Conservation (phyloP, 371 early-diverging fungal genomes). For the Mucor plumbeus region DNA sequence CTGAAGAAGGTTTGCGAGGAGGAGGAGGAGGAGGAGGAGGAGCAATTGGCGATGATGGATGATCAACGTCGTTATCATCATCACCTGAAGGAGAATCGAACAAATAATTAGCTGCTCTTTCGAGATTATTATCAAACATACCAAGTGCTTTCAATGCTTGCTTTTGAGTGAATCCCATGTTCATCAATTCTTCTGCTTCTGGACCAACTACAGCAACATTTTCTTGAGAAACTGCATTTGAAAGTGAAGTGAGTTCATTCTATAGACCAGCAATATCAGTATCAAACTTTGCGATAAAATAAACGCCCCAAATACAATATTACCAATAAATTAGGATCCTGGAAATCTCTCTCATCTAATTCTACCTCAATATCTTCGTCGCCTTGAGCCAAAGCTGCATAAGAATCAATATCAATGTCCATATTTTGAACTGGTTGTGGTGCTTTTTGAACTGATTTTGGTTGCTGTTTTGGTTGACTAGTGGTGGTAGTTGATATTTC, state of each 20-base stretch:
- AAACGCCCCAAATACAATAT: not conserved
- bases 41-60: not conserved
- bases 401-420: constrained; percentile 46
- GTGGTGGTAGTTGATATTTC: constrained; percentile 25
- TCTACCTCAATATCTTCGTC: constrained; percentile 47
- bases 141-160: constrained; percentile 37
- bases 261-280: constrained; percentile 1
- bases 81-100: constrained; percentile 29
- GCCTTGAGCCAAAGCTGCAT: constrained; percentile 42
- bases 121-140: constrained; percentile 36
- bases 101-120: constrained; percentile 45
- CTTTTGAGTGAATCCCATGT: constrained; percentile 40
- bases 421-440: constrained; percentile 12
- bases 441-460: constrained; percentile 14
- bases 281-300: not conserved
- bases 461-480: constrained; percentile 2
- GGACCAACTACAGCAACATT: not conserved
- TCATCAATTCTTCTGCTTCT: constrained; percentile 20
- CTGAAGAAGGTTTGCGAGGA: not conserved
- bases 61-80: not conserved
- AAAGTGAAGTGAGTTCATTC: constrained; percentile 36
- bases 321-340: constrained; percentile 51
- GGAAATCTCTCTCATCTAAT: constrained; percentile 44
- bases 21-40: not conserved
- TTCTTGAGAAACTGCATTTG: not conserved